Percentiles rank a stretch among this genome's conserved stretches.
Conservation (phyloP, 2,329 filamentous ascomycete species). For the Ilyonectria sp. region DNA sequence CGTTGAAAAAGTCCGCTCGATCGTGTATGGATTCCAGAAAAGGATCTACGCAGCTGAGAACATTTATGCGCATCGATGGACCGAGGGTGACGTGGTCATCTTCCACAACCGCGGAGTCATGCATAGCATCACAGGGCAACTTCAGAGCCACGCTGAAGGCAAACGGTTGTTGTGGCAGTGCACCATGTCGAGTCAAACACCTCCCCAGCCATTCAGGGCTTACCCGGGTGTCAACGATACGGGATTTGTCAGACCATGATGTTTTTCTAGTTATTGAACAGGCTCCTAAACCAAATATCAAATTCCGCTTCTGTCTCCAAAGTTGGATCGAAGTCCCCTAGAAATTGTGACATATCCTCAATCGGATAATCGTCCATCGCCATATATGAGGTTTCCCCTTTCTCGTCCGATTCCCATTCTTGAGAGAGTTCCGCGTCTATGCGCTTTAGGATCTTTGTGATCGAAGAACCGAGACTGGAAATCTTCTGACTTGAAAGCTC, state of each 20-base stretch:
- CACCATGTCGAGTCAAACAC: constrained; percentile 40
- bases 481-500: background rate
- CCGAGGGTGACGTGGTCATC: constrained; percentile 50
- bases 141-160: constrained; percentile 36
- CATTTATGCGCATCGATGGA: constrained; percentile 51
- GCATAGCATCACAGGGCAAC: constrained; percentile 50
- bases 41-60: constrained; percentile 46
- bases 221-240: constrained; percentile 18
- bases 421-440: background rate
- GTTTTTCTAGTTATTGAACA: constrained; percentile 6
- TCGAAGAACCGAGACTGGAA: too few relatives aligned
- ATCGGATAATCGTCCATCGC: too few relatives aligned
- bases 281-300: too few relatives aligned
- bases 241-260: constrained; percentile 5
- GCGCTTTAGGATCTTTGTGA: too few relatives aligned
- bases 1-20: constrained; percentile 37
- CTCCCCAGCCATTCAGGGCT: constrained; percentile 12
- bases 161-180: constrained; percentile 52
- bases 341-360: too few relatives aligned
- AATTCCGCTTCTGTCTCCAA: too few relatives aligned
- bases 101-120: constrained; percentile 52
- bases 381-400: too few relatives aligned
- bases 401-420: too few relatives aligned
- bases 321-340: too few relatives aligned
- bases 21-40: constrained; percentile 47